Percentiles rank a stretch among this genome's conserved stretches.
Conservation (phyloP, 495 filamentous ascomycete genomes). For the Eremomyces bilateralis region DNA sequence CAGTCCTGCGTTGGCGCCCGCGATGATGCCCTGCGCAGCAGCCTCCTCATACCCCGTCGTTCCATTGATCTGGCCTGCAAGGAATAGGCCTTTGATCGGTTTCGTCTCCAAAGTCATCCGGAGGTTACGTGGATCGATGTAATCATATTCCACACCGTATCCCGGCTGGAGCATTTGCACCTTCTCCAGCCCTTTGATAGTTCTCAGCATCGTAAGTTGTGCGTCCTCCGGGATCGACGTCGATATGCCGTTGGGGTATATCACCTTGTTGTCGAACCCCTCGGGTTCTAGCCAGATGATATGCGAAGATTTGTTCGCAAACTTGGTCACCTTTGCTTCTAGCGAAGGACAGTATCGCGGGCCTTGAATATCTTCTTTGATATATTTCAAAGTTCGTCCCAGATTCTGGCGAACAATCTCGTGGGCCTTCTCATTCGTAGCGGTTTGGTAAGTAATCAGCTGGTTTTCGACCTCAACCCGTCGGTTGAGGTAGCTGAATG, state of each 20-base stretch:
- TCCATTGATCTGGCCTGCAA: constrained; percentile 95
- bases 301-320: constrained; percentile 54
- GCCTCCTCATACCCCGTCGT: constrained; percentile 98
- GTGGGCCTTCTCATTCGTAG: constrained; percentile 67
- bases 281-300: constrained; percentile 95
- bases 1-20: constrained; percentile 81
- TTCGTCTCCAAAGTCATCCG: constrained; percentile 85
- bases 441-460: constrained; percentile 59
- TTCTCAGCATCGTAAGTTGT: constrained; percentile 65
- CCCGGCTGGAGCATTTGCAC: constrained; percentile 87
- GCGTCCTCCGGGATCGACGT: constrained; percentile 84
- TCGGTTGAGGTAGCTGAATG: constrained; percentile 80
- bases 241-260: constrained; percentile 92
- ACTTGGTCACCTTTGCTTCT: constrained; percentile 85
- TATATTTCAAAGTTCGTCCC: constrained; percentile 84
- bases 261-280: constrained; percentile 72
- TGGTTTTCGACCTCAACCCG: constrained; percentile 57
- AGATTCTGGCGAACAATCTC: constrained; percentile 71
- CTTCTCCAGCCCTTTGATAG: constrained; percentile 69
- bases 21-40: constrained; percentile 78
- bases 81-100: constrained; percentile 66
- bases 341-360: constrained; percentile 90
- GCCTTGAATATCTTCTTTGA: constrained; percentile 83
- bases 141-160: constrained; percentile 97
- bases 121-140: constrained; percentile 80